Evolutionary conservation across 805 yeast species (phyloP), one percentile per base, ranked within the genome.

Genomic region (Wickerhamiella azyma): DNA sequence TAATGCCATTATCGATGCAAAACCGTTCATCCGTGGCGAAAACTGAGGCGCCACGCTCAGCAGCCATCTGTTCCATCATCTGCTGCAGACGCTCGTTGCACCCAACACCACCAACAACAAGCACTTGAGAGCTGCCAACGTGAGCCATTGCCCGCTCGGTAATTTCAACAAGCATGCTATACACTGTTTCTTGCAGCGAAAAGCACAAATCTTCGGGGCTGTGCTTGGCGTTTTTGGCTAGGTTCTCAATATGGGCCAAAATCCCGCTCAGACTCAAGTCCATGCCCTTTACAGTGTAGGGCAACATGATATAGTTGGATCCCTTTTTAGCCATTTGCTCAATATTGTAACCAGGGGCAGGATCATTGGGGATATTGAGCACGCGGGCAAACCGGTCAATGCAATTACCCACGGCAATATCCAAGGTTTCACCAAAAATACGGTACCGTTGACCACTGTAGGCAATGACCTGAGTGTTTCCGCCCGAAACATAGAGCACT

Each of bases 111-210:
- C 98, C 98, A 2, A 92, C 98, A 43, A 92, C 85, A 41, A 92
- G 68, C 16, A 92, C 98, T 60, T 88, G 94, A 50, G 75, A 74
- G 3, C 94, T 74, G 54, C 80, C 79, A 2, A 89, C 97, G 59
- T 92, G 98, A 0, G 98, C 98, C 94, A 92, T 83, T 2, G 98
- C 98, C 35, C 98, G 70, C 60, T 92, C 98, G 0, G 98, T 92
- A 55, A 92, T 92, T 62, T 92, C 98, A 14, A 92, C 96, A 50
- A 92, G 71, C 98, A 92, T 92, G 9, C 96, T 86, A 62, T 83
- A 92, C 26, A 92, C 66, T 30, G 85, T 81, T 58, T 92, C 98
- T 59, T 92, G 98, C 52, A 92, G 66, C 7, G 96, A 85, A 58
- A 77, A 92, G 61, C 98, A 92, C 42, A 92, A 69, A 60, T 94